Percentiles rank a stretch among this genome's conserved stretches.
phyloP scores from a whole-genome alignment of 1,284 basidiomycete species.

The Jaminaea rosea region DNA sequence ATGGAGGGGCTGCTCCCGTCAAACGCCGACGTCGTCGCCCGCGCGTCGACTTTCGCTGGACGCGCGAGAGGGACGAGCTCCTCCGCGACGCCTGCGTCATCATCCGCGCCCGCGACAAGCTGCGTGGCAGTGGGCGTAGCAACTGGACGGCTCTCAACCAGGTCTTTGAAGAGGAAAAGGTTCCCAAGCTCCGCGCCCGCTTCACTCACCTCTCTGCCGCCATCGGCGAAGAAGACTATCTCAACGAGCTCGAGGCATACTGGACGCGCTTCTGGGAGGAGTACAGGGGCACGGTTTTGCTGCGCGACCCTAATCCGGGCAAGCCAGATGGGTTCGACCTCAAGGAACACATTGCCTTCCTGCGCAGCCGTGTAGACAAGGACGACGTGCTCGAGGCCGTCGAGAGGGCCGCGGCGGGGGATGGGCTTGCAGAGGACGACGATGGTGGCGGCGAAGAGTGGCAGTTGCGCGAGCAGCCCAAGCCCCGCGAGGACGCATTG shows the following conservation, averaged over 20 bases:
- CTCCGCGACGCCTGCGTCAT: constrained; percentile 73
- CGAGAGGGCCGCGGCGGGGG: constrained; percentile 10
- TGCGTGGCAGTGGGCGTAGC: constrained; percentile 51
- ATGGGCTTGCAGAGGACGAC: neutral
- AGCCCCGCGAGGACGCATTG: neutral
- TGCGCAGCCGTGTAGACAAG: constrained; percentile 73
- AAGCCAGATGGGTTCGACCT: constrained; percentile 56
- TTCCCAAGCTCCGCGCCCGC: constrained; percentile 61
- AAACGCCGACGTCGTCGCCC: neutral
- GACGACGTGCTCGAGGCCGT: constrained; percentile 49
- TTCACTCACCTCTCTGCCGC: constrained; percentile 55
- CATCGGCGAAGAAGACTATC: constrained; percentile 64
- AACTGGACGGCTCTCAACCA: constrained; percentile 66
- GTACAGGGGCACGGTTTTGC: constrained; percentile 58
- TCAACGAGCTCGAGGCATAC: constrained; percentile 66
- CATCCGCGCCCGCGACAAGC: constrained; percentile 65
- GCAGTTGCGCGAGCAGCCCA: neutral
- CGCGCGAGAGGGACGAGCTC: constrained; percentile 72
- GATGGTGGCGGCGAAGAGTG: neutral
- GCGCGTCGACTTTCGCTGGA: constrained; percentile 54
- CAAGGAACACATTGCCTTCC: constrained; percentile 64
- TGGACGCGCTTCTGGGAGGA: constrained; percentile 70
- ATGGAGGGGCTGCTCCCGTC: no score
- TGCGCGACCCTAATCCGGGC: constrained; percentile 67
- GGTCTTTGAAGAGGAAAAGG: constrained; percentile 65